Base-by-base conservation (phyloP, 2,329 filamentous ascomycete species). In the Hymenoscyphus fructigenus region DNA sequence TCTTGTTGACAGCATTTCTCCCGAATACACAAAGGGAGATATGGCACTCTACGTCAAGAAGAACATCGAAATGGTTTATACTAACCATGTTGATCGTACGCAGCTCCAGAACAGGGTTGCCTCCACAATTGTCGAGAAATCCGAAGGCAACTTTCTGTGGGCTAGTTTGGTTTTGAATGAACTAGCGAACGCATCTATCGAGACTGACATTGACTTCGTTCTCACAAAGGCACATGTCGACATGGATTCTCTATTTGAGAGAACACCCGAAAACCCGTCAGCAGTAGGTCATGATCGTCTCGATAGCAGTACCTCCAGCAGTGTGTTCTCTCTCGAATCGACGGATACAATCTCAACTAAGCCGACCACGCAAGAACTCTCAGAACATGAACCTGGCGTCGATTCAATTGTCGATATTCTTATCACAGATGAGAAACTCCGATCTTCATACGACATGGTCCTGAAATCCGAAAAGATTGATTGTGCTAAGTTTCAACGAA, bases 71-170 rank as follows among this genome's bases (percentile, higher is more conserved):
- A 15, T 36, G 17, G 7, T 61, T 61, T 6, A 38, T 10, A 61
- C 36, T 29, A 26, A 38, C 12, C 5, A 28, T n/a, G n/a, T 12
- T n/a, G 59, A 56, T 14, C 17, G 17, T 5, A 32, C 29, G 29
- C 3, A 32, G 29, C 12, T 26, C 34, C 60, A 50, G 6, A 15
- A 57, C 3, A 28, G 55, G 23, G 47, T 61, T 9, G 15, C 20
- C 20, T 61, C 50, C 2, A 26, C 28, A 28, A 57, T 61, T 15
- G 20, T 61, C 7, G 29, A 23, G n/a, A 61, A 57, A 28, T 61
- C 50, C 15, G 50, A 57, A 41, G 60, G 32, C 5, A 36, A 12
- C 36, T 61, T 61, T 23, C 26, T 61, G 3, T 61, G 60, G 60
- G 50, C 34, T 56, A 23, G 26, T 29, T 32, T 56, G 6, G 44